phyloP scores from a whole-genome alignment of 169 alveolate species.

The Babesia bigemina region DNA sequence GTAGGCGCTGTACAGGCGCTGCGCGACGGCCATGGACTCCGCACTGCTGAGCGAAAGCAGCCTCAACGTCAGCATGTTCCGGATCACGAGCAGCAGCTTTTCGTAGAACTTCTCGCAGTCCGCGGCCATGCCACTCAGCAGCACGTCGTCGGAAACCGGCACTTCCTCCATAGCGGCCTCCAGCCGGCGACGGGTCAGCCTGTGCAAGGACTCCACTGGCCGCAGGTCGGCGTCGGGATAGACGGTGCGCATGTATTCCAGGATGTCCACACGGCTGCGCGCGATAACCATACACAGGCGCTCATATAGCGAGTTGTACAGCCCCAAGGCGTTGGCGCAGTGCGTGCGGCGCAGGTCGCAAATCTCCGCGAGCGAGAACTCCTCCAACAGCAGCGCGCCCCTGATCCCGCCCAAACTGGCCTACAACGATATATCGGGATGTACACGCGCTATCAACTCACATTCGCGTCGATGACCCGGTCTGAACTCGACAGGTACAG shows the following conservation, averaged over 20 bases:
- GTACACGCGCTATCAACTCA: constrained; percentile 1
- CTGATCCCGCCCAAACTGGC: constrained; percentile 12
- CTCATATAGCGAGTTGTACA: constrained; percentile 44
- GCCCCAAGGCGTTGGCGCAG: constrained; percentile 30
- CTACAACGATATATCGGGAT: constrained; percentile 7
- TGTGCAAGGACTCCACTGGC: constrained; percentile 5
- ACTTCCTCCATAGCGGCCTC: neutral
- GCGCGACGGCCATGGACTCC: constrained; percentile 47
- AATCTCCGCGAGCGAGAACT: constrained; percentile 28
- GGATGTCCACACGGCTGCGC: constrained; percentile 12
- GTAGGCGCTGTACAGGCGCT: constrained; percentile 59
- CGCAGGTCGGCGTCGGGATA: constrained; percentile 6
- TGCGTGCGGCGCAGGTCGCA: constrained; percentile 29
- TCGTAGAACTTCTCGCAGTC: constrained; percentile 33
- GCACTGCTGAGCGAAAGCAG: constrained; percentile 44
- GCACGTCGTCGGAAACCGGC: constrained; percentile 7
- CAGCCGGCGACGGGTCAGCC: constrained; percentile 4
- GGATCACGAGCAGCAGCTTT: constrained; percentile 35
- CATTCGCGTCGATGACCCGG: constrained; percentile 12
- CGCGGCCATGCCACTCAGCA: constrained; percentile 22
- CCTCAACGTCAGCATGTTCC: constrained; percentile 39
- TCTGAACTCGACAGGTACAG: constrained; percentile 52
- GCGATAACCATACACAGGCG: constrained; percentile 19
- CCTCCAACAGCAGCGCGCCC: constrained; percentile 42
- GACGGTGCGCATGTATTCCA: constrained; percentile 9